Conservation (phyloP, 306 rosid species). For the Citrullus amarus region DNA sequence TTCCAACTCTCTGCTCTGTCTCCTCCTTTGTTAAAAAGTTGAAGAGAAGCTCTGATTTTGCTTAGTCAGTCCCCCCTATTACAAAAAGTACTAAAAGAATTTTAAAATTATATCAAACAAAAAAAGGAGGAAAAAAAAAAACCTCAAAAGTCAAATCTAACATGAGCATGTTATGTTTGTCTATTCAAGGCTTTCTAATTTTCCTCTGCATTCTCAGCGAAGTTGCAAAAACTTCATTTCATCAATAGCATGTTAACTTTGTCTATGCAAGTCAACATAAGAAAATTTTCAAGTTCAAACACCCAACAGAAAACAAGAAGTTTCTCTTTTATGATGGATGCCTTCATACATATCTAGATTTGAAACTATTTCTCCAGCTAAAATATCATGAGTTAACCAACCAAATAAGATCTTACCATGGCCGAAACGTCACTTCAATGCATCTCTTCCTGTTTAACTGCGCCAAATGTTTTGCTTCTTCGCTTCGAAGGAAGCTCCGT, state of each 20-base stretch:
- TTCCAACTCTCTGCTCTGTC: not conserved
- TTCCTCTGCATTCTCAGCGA: not conserved
- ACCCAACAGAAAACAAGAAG: not conserved
- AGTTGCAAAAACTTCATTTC: not conserved
- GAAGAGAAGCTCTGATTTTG: constrained; percentile 1
- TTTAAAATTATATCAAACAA: not conserved
- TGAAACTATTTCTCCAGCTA: not conserved
- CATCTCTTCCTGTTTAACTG: constrained; percentile 16
- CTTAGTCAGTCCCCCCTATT: not conserved
- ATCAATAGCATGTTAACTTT: not conserved
- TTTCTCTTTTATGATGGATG: not conserved
- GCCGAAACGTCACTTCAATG: not conserved
- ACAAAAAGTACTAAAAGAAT: not conserved
- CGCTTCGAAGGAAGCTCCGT: constrained; percentile 71
- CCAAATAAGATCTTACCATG: not conserved
- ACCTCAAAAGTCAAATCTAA: not conserved
- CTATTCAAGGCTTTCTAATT: not conserved
- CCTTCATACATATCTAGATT: not conserved
- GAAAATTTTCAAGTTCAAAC: not conserved
- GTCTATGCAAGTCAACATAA: not conserved
- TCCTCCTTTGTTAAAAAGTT: constrained; percentile 5
- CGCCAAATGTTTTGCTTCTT: constrained; percentile 86
- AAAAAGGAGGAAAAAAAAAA: not conserved
- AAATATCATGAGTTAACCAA: not conserved
- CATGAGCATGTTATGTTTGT: not conserved